Conservation (phyloP, 2,329 filamentous ascomycete genomes). For the Alternaria burnsii region DNA sequence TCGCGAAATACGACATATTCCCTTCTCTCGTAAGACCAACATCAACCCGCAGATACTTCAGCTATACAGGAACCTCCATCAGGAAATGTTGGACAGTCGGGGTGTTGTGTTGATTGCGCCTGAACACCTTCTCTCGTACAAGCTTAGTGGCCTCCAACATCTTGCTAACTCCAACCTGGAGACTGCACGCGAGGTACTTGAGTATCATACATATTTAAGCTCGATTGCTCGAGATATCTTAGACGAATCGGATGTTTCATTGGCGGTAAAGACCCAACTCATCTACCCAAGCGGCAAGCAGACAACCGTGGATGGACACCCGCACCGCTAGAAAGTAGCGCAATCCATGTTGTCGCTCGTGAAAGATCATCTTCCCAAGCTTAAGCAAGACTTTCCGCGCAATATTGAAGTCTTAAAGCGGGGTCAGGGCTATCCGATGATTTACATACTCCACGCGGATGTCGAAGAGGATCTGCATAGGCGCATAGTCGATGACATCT, state of each 20-base stretch:
- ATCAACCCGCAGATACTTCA: constrained; percentile 27
- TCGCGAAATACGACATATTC: constrained; percentile 64
- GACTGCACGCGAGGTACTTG: not conserved
- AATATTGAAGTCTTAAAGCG: constrained; percentile 52
- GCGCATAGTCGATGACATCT: constrained; percentile 16
- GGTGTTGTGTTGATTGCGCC: constrained; percentile 69
- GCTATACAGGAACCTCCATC: constrained; percentile 38
- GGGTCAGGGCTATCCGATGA: constrained; percentile 49
- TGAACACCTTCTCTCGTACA: constrained; percentile 70
- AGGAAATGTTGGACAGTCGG: constrained; percentile 58
- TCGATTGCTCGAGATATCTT: constrained; percentile 63
- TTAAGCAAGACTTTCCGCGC: constrained; percentile 43
- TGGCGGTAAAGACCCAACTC: constrained; percentile 65
- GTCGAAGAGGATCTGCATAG: constrained; percentile 60
- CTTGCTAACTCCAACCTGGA: constrained; percentile 43
- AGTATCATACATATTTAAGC: constrained; percentile 56
- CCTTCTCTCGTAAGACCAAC: constrained; percentile 63
- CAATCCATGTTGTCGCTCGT: constrained; percentile 63
- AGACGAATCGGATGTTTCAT: constrained; percentile 72
- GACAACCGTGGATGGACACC: constrained; percentile 59
- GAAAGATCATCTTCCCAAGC: constrained; percentile 29
- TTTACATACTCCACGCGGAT: constrained; percentile 66
- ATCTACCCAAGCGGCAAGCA: constrained; percentile 69
- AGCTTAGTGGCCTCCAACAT: constrained; percentile 67
- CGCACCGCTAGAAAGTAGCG: constrained; percentile 64